Conservation (phyloP, 768 basidiomycete species). For the Phylloporus scabripes region DNA sequence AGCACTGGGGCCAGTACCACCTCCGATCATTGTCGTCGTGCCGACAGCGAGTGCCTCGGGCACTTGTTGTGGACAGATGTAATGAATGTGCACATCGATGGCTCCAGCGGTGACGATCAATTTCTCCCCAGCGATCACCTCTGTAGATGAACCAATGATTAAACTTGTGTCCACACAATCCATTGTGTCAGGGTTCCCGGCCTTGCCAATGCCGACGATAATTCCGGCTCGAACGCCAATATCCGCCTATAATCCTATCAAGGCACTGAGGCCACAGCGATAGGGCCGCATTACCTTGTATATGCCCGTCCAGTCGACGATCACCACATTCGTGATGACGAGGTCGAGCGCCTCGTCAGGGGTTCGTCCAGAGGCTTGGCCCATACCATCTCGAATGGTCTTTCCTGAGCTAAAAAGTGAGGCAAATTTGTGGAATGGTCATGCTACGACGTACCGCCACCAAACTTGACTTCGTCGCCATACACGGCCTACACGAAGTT, state of each 20-base stretch:
- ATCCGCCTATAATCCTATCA: slow-evolving; percentile 61
- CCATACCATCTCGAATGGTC: slow-evolving; percentile 94
- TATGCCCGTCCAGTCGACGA: slow-evolving; percentile 93
- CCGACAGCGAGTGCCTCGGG: slow-evolving; percentile 78
- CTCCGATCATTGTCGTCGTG: slow-evolving; percentile 92
- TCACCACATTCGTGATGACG: slow-evolving; percentile 91
- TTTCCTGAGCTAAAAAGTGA: slow-evolving; percentile 53
- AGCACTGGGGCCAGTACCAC: slow-evolving; percentile 90
- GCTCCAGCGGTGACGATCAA: slow-evolving; percentile 92
- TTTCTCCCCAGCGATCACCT: slow-evolving; percentile 94
- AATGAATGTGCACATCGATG: slow-evolving; percentile 89
- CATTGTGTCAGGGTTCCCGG: slow-evolving; percentile 95
- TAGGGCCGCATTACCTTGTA: slow-evolving; percentile 59
- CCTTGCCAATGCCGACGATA: slow-evolving; percentile 91
- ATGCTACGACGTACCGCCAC: slow-evolving; percentile 57
- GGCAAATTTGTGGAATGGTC: background rate
- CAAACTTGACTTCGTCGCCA: slow-evolving; percentile 97
- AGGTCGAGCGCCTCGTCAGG: slow-evolving; percentile 74
- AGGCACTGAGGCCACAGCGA: background rate
- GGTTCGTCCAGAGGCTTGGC: slow-evolving; percentile 73
- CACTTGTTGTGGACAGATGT: slow-evolving; percentile 92
- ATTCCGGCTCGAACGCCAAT: slow-evolving; percentile 83
- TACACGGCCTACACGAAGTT: slow-evolving; percentile 60
- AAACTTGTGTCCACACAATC: slow-evolving; percentile 65
- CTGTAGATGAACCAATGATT: slow-evolving; percentile 85